Evolutionary conservation across 371 early-diverging fungal genomes (phyloP), one percentile per base, ranked within the genome.

Genomic region (Lichtheimia corymbifera): DNA sequence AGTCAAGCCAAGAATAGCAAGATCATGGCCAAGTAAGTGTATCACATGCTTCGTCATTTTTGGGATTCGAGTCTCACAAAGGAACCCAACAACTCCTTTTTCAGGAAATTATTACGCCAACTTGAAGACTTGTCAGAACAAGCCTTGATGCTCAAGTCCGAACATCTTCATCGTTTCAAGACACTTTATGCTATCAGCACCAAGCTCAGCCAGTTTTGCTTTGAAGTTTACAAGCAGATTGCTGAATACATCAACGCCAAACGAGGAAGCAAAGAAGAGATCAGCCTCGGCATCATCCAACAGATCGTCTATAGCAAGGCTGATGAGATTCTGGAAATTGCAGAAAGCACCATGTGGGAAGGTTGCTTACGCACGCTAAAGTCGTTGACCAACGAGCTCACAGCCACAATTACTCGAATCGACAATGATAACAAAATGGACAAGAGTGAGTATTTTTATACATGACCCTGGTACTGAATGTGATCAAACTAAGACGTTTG

Each of bases 61-160:
- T 35, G 35, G 35, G 35, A 35, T 35, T 35, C 35, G 35, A 6
- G 35, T 35, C 35, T 35, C 35, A 35, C 35, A 35, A 35, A 35
- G 35, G 57, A 17, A 22, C 13, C 47, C 2, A 13, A 42, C 41
- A 12, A 20, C 17, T 14, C 51, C 28, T 5, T 5, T 17, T 50
- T 14, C 70, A 88, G 88, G 63, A 92, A 91, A 79, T 61, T 91
- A 41, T 56, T 85, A 61, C 83, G 90, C 27, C 83, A 85, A 35
- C 62, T 91, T 22, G 84, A 82, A 18, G 92, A 91, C 49, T 68
- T 88, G 27, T 71, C 74, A 42, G 84, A 83, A 14, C 76, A 85
- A 49, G 79, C 80, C 1, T 63, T 84, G 43, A 77, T 79, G 17
- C 51, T 84, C 25, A 83, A 82, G 56, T 64, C 80, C 0, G 86